phyloP scores from a whole-genome alignment of 2,329 filamentous ascomycete genomes.

The Byssothecium circinans region DNA sequence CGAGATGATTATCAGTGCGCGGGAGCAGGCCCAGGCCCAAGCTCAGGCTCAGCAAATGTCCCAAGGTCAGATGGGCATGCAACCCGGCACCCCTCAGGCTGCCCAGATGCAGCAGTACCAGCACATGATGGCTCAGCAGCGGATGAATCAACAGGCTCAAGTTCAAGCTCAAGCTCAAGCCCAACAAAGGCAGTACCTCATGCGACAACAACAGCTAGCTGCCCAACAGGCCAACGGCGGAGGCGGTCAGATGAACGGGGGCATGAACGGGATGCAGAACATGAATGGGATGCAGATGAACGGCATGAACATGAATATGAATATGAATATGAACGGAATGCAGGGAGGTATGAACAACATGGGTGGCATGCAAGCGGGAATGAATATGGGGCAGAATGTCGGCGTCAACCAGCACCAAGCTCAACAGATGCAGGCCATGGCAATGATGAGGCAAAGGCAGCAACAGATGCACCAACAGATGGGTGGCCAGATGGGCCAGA shows the following conservation, averaged over 20 bases:
- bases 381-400: constrained; percentile 28
- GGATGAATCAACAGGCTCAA: constrained; percentile 32
- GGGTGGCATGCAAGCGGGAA: constrained; percentile 17
- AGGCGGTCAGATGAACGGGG: constrained; percentile 19
- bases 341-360: constrained; percentile 27
- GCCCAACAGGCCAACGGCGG: not conserved
- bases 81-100: constrained; percentile 17
- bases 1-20: constrained; percentile 26
- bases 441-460: constrained; percentile 40
- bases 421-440: constrained; percentile 39
- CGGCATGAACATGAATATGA: constrained; percentile 27
- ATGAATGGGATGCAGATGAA: constrained; percentile 37
- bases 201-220: constrained; percentile 29
- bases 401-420: constrained; percentile 30
- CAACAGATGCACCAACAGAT: constrained; percentile 24
- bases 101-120: constrained; percentile 40
- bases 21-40: constrained; percentile 20
- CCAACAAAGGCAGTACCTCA: constrained; percentile 24
- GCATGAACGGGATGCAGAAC: constrained; percentile 41
- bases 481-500: constrained; percentile 26
- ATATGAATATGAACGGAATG: constrained; percentile 32
- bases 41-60: constrained; percentile 12
- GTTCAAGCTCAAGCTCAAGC: constrained; percentile 17
- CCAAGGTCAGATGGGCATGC: constrained; percentile 26
- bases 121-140: constrained; percentile 36